Evolutionary conservation across 2,329 filamentous ascomycete species (phyloP), one percentile per base, ranked within the genome.

Genomic region (Orbilia javanica): DNA sequence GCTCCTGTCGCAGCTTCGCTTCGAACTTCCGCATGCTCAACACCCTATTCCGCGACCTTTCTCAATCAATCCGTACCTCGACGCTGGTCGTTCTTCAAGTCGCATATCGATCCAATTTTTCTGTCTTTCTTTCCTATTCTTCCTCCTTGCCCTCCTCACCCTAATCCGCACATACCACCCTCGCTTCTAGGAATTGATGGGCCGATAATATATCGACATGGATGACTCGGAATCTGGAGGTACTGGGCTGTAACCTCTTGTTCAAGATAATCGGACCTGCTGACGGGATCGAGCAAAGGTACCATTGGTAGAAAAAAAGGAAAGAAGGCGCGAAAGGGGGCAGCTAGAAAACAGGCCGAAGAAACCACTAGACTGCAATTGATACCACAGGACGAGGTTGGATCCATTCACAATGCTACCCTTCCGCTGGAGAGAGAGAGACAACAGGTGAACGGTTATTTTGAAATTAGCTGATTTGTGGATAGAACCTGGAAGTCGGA

Each of bases 151-250:
- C 31, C 31, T 34, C 31, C 31, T 34, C 31, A 5, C 31, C 10
- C 10, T 34, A 4, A 34, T n/a, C n/a, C n/a, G 10, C 31, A 34
- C 31, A 4, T 34, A 4, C 10, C 2, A 44, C 15, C 39, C 39
- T 18, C 39, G 4, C n/a, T 39, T 39, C 53, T 27, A 22, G 39
- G 13, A 6, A 36, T 72, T 65, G 63, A 78, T 78, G 74, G 74
- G 62, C 66, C 52, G 29, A 25, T 66, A 57, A 67, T 78, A 57
- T 42, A 39, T 57, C 52, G 22, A 27, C 20, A 72, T 78, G 74
- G 74, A 78, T 64, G 74, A 78, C 63, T 55, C 68, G 66, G 74
- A 71, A 71, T 72, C 63, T 64, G 74, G 74, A 78, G 74, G 74
- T 72, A 78, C 4, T 0, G 13, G n/a, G n/a, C 20, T 25, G 46